phyloP scores from a whole-genome alignment of 1,284 basidiomycete species.

The Irpex lacteus region DNA sequence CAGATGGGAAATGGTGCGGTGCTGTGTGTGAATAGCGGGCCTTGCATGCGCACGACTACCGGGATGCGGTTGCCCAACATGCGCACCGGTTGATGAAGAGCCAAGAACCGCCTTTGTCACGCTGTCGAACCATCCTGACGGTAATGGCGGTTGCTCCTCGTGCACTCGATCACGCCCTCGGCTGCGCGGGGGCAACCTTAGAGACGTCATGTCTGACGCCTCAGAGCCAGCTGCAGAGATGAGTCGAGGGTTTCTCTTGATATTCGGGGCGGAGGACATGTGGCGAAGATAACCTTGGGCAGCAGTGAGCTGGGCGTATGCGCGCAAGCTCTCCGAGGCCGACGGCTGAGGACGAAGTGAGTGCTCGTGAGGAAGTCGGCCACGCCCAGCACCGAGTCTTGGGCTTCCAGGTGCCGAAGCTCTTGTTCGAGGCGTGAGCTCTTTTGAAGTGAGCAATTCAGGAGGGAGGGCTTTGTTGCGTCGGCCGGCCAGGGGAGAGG shows the following conservation, averaged over 20 bases:
- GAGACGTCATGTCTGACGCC: conserved; percentile 35
- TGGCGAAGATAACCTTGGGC: conserved; percentile 66
- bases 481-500: conserved; percentile 32
- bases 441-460: not conserved
- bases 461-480: conserved; percentile 3
- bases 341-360: conserved; percentile 26
- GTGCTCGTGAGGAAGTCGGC: conserved; percentile 13
- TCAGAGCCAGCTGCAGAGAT: not conserved
- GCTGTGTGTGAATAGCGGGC: conserved; percentile 14
- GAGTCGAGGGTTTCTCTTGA: conserved; percentile 28
- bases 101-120: conserved; percentile 60
- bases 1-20: conserved; percentile 16
- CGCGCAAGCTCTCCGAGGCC: conserved; percentile 26
- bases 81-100: conserved; percentile 35
- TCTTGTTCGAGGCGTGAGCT: not conserved
- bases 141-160: conserved; percentile 41
- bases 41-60: conserved; percentile 18
- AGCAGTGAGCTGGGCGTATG: conserved; percentile 37
- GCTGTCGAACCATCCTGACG: conserved; percentile 59
- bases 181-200: conserved; percentile 4
- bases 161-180: conserved; percentile 5
- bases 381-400: not conserved
- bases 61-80: conserved; percentile 40
- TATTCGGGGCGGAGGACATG: conserved; percentile 62
- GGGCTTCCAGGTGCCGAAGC: not conserved